A percentile compares a stretch with the other conserved stretches of the same genome.
Conservation (phyloP, 495 filamentous ascomycete genomes). For the Penicillium paxilli region DNA sequence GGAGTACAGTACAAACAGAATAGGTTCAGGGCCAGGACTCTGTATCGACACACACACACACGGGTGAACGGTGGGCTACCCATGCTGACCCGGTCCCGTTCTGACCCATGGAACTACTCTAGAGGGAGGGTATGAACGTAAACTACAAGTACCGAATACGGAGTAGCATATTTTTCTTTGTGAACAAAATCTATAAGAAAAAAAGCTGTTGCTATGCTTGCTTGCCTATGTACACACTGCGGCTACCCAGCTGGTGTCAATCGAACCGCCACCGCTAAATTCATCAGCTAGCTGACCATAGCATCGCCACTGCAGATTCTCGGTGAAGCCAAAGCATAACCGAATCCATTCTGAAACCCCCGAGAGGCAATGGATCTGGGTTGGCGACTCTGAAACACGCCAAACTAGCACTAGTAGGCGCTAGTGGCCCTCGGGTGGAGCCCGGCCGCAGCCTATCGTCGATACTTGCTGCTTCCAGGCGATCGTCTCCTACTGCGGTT, state of each 20-base stretch:
- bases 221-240: too few relatives aligned
- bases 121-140: too few relatives aligned
- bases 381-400: conserved; percentile 26
- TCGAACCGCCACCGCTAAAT: too few relatives aligned
- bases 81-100: conserved; percentile 3
- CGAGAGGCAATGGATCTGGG: conserved; percentile 23
- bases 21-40: too few relatives aligned
- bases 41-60: too few relatives aligned
- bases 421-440: conserved; percentile 17
- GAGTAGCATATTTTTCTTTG: too few relatives aligned
- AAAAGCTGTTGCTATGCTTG: too few relatives aligned
- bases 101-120: conserved; percentile 14
- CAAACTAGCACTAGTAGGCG: conserved; percentile 18
- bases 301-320: neutral
- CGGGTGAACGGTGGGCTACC: conserved; percentile 26
- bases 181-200: too few relatives aligned
- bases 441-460: conserved; percentile 11
- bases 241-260: too few relatives aligned
- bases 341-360: conserved; percentile 25
- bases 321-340: neutral
- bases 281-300: neutral
- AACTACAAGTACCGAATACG: neutral
- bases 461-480: conserved; percentile 14
- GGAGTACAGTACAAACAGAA: neutral
- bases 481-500: neutral